Percentiles rank a stretch among this genome's conserved stretches.
These are phyloP conservation scores for Fusarium euwallaceae DNA, from an alignment of 2,329 filamentous ascomycete genomes.

Conservation along the genomic window DNA sequence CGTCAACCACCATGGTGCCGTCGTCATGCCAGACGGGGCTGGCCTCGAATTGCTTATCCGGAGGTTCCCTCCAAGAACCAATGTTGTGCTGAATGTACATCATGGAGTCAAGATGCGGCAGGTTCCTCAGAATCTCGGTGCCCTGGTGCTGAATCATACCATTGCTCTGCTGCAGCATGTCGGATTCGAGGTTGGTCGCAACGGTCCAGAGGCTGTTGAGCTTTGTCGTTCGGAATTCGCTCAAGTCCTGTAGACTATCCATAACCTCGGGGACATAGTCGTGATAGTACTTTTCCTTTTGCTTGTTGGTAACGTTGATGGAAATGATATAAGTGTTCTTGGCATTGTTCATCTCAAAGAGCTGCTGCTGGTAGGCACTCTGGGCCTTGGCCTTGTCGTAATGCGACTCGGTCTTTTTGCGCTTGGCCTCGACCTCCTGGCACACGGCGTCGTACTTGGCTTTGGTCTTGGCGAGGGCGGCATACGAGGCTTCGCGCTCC, in stretches of 20 bases:
- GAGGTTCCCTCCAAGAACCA: constrained; percentile 83
- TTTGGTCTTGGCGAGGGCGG: constrained; percentile 90
- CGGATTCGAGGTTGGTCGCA: constrained; percentile 83
- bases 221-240: constrained; percentile 86
- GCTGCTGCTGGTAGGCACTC: constrained; percentile 90
- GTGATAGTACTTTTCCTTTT: constrained; percentile 97
- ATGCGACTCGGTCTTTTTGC: constrained; percentile 95
- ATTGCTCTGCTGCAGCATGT: constrained; percentile 80
- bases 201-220: constrained; percentile 88
- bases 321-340: constrained; percentile 98
- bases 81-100: constrained; percentile 98
- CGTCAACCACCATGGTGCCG: constrained; percentile 86
- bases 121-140: constrained; percentile 87
- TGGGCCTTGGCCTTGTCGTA: constrained; percentile 96
- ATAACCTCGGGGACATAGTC: constrained; percentile 95
- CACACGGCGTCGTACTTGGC: constrained; percentile 92
- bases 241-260: constrained; percentile 93
- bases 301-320: constrained; percentile 97
- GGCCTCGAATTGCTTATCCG: constrained; percentile 89
- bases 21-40: constrained; percentile 98
- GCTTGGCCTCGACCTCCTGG: constrained; percentile 92
- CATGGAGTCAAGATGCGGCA: constrained; percentile 91
- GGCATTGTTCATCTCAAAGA: constrained; percentile 94
- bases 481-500: constrained; percentile 87
- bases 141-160: constrained; percentile 79